Conservation (phyloP, 805 yeast species). For the Saturnispora galanensis region DNA sequence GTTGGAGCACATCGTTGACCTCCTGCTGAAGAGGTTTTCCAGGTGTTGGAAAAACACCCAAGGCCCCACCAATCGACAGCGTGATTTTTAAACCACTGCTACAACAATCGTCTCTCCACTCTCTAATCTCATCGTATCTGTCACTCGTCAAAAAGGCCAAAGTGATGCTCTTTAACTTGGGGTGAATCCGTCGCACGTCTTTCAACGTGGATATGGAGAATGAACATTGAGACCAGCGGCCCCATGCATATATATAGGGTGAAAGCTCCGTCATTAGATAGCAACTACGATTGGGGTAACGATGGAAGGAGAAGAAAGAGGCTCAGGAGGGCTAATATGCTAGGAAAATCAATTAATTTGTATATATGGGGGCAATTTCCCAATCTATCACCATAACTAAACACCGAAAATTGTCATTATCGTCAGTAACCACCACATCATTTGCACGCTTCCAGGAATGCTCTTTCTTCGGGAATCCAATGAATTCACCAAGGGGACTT, state of each 20-base stretch:
- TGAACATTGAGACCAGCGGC: slow-evolving; percentile 11
- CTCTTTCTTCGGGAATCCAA: no score
- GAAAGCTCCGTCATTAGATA: slow-evolving; percentile 19
- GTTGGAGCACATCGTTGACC: slow-evolving; percentile 8
- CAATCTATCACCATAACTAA: not conserved
- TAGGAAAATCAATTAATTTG: no score
- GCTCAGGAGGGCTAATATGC: not conserved
- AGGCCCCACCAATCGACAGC: slow-evolving; percentile 26
- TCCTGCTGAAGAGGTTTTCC: slow-evolving; percentile 12
- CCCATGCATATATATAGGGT: slow-evolving; percentile 27
- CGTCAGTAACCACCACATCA: no score
- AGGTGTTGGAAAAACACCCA: slow-evolving; percentile 19
- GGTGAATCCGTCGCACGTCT: slow-evolving; percentile 13
- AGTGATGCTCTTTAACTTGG: slow-evolving; percentile 14
- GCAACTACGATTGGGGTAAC: not conserved
- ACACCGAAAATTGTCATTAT: not conserved
- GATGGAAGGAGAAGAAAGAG: not conserved
- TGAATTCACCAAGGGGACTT: no score
- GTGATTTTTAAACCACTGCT: slow-evolving; percentile 15
- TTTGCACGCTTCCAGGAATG: no score
- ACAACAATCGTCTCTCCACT: slow-evolving; percentile 20
- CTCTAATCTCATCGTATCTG: slow-evolving; percentile 18
- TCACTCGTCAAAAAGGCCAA: slow-evolving; percentile 22
- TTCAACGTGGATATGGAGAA: slow-evolving; percentile 15
- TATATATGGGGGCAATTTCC: no score